Evolutionary conservation across 2,329 filamentous ascomycete genomes (phyloP).

Genomic region (Fusarium devonianum): DNA sequence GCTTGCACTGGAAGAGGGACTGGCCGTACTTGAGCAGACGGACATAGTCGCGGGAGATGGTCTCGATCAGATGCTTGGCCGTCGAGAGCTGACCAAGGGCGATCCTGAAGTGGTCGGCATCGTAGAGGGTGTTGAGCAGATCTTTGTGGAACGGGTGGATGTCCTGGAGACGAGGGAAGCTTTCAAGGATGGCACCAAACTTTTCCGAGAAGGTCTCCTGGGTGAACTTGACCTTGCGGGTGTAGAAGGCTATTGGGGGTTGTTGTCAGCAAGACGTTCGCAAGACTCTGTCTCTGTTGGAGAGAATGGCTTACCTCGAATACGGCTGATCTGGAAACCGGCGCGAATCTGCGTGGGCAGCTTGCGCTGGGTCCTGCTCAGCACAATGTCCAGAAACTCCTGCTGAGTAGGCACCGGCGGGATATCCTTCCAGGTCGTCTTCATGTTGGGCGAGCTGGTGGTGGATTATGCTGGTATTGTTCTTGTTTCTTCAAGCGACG

Average conservation of each 20-base stretch:
- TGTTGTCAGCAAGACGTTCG: conserved; percentile 15
- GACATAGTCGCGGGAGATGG: conserved; percentile 94
- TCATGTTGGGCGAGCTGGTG: conserved; percentile 55
- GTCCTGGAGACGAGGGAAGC: conserved; percentile 90
- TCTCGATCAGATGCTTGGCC: conserved; percentile 95
- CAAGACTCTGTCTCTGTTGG: background rate
- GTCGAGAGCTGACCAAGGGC: conserved; percentile 95
- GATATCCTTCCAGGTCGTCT: conserved; percentile 77
- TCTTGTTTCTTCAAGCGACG: conserved; percentile 10
- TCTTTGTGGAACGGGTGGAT: conserved; percentile 90
- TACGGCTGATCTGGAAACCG: conserved; percentile 93
- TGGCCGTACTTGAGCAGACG: conserved; percentile 92
- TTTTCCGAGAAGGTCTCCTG: conserved; percentile 97
- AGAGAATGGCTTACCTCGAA: conserved; percentile 62
- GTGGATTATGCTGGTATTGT: conserved; percentile 7
- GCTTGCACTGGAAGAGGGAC: conserved; percentile 98
- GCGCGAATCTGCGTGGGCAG: conserved; percentile 94
- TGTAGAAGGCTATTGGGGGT: conserved; percentile 78
- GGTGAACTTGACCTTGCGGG: conserved; percentile 97
- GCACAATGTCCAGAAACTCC: conserved; percentile 97
- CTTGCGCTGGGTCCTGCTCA: conserved; percentile 90
- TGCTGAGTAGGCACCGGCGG: conserved; percentile 88
- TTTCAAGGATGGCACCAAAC: conserved; percentile 86
- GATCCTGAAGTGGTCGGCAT: conserved; percentile 97
- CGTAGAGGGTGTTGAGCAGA: conserved; percentile 94